These are phyloP conservation scores for Conidiobolus incongruus DNA, from an alignment of 371 early-diverging fungal genomes.

Conservation along the genomic window DNA sequence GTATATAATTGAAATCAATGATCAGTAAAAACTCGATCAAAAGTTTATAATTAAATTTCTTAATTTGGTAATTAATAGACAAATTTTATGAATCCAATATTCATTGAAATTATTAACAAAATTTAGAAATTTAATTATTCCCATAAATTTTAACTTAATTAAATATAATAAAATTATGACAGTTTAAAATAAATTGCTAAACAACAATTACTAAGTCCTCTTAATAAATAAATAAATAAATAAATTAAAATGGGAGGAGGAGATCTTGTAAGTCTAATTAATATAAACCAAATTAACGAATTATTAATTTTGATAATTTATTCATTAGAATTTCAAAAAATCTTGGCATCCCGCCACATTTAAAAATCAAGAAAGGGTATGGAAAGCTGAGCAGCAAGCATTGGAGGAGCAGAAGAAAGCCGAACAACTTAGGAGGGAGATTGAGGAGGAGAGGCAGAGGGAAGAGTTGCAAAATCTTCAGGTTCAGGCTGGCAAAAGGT, in stretches of 20 bases:
- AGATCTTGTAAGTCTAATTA: conserved; percentile 23
- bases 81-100: too few species aligned
- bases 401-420: conserved; percentile 66
- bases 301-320: conserved; percentile 1
- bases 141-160: too few species aligned
- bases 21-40: too few species aligned
- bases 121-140: too few species aligned
- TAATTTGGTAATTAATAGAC: too few species aligned
- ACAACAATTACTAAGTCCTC: too few species aligned
- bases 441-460: conserved; percentile 67
- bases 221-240: too few species aligned
- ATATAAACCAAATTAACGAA: not conserved
- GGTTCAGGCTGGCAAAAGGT: conserved; percentile 43
- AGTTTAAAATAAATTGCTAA: too few species aligned
- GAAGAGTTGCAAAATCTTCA: conserved; percentile 69
- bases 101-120: too few species aligned
- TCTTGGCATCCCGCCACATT: conserved; percentile 90
- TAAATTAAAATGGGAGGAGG: conserved; percentile 32
- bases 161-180: too few species aligned
- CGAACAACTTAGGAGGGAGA: conserved; percentile 76
- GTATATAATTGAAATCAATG: too few species aligned
- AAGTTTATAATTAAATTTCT: too few species aligned
- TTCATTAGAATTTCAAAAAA: conserved; percentile 64
- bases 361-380: conserved; percentile 75
- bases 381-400: conserved; percentile 68